Evolutionary conservation across 2,329 filamentous ascomycete species (phyloP), one percentile per base, ranked within the genome.

Genomic region (Pseudonectria buxi): DNA sequence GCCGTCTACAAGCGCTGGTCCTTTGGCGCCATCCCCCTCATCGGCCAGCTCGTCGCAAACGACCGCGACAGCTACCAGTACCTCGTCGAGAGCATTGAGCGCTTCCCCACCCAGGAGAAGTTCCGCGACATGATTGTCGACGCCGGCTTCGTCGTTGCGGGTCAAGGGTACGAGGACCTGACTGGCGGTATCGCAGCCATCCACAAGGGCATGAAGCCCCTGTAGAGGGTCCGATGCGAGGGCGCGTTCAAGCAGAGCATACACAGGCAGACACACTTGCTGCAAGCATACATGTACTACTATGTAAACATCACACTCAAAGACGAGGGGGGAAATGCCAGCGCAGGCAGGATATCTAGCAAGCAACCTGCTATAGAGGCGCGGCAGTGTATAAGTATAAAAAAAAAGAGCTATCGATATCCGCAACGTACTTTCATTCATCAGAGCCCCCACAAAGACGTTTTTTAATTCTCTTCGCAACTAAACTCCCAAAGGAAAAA

Each of bases 41-140:
- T 98, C 54, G 94, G 92, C 3, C 90, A 98, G 65, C 58, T 98
- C 41, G 89, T 98, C 12, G 90, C 92, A 2, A 87, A 86, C 6
- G 94, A 98, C 59, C 73, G 90, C 37, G 90, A 94, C 55, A 95
- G 87, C 59, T 98, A 98, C 63, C 92, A 98, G 70, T 98, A 98
- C 64, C 72, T 98, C 9, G 92, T 98, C 9, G 92, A 98, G 72
- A 95, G 89, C 62, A 98, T 98, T 61, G 89, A 95, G 64, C 71
- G 76, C 31, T 96, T 96, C 58, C 94, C 92, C 0, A 82, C 70
- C 48, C 94, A 98, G 68, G 73, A 79, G 34, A 79, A 86, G 47
- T 98, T 94, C 56, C 75, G 81, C 46, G 72, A 77, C 24, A 88
- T 94, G 85, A 92, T 94, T 54, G 62, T 75, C 47, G 76, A 81